Evolutionary conservation across 441 rosid species (phyloP).

Genomic region (Euphorbia celastroides): DNA sequence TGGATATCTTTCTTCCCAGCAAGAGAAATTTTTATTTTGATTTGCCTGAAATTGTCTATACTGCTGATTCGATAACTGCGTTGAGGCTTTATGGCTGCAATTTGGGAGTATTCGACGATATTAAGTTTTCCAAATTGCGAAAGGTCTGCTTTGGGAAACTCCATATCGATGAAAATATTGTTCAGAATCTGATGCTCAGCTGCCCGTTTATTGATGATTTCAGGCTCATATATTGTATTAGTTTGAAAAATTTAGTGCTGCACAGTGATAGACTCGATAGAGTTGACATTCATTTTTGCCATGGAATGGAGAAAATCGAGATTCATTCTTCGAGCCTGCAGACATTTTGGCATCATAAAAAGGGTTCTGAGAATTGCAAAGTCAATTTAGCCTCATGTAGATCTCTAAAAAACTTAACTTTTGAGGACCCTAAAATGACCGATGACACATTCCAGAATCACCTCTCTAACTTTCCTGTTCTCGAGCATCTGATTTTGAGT

Average conservation of each 20-base stretch:
- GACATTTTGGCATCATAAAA: constrained; percentile 24
- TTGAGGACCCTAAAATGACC: constrained; percentile 22
- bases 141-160: constrained; percentile 25
- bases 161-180: constrained; percentile 8
- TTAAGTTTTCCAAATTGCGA: constrained; percentile 20
- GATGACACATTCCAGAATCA: constrained; percentile 19
- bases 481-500: constrained; percentile 28
- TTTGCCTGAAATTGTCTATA: constrained; percentile 20
- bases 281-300: constrained; percentile 30
- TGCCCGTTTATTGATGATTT: constrained; percentile 31
- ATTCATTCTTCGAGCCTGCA: constrained; percentile 26
- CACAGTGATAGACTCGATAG: constrained; percentile 17
- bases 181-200: constrained; percentile 17
- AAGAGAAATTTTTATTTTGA: constrained; percentile 1
- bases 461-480: constrained; percentile 24
- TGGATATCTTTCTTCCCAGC: constrained; percentile 23
- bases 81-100: constrained; percentile 27
- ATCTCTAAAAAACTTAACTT: constrained; percentile 23
- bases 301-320: constrained; percentile 17
- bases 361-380: constrained; percentile 5
- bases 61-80: constrained; percentile 20
- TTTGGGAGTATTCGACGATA: constrained; percentile 16
- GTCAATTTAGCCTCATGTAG: constrained; percentile 18
- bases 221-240: constrained; percentile 23
- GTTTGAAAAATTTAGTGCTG: constrained; percentile 19